Base-by-base conservation (phyloP, 805 yeast species). In the Metschnikowia vanudenii region DNA sequence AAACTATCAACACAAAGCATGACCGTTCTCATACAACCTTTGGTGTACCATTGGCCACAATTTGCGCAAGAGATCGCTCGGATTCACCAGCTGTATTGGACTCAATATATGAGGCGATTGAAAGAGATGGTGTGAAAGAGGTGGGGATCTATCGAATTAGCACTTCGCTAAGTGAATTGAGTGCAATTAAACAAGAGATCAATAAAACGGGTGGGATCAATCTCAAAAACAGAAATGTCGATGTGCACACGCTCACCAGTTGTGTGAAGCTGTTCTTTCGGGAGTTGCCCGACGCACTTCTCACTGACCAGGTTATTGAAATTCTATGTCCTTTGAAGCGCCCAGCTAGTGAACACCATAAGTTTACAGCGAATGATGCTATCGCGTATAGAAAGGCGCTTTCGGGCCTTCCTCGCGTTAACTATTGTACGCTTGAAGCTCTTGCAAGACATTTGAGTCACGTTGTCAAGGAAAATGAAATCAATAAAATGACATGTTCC, bases 211-310 rank as follows among this genome's bases (percentile, higher is more conserved):
- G 84, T 3, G 68, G 68, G 38, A 64, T 78, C 48, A 70, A 75
- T 54, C 72, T 77, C 64, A 82, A 76, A 50, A 79, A 78, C 44
- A 58, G 65, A 31, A 60, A 53, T 73, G 82, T 82, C 59, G 96
- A 88, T 62, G 79, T 87, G 37, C 92, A 91, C 62, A 85, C 96
- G 1, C 79, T 89, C 39, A 90, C 96, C 1, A 94, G 96, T 28
- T 83, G 95, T 56, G 84, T 91, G 57, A 91, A 91, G 62, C 76
- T 85, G 52, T 91, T 79, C 59, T 68, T 91, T 55, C 76, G 97
- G 57, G 97, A 89, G 55, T 69, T 91, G 30, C 96, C 97, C 0
- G 96, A 89, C 57, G 87, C 95, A 2, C 66, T 89, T 30, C 76
- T 91, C 37, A 80, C 92, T 0, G 82, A 79, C 49, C 79, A 76